Evolutionary conservation across 768 basidiomycete genomes (phyloP).

Genomic region (Psilocybe sp.): DNA sequence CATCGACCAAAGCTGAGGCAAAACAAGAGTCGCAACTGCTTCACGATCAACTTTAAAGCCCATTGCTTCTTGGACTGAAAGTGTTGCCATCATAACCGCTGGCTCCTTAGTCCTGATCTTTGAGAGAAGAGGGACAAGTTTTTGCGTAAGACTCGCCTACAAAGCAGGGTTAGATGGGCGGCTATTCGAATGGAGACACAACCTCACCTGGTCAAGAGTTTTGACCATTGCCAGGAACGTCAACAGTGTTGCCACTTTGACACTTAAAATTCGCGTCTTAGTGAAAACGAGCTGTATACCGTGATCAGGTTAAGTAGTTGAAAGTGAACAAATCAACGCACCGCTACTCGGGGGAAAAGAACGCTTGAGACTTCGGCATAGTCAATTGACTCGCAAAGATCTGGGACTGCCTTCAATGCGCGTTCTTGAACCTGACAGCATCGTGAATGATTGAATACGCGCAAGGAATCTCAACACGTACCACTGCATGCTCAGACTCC

Average conservation of each 20-base stretch:
- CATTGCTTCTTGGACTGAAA: constrained; percentile 94
- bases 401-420: constrained; percentile 80
- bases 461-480: constrained; percentile 27
- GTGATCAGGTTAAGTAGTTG: neutral
- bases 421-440: constrained; percentile 79
- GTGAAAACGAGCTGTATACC: constrained; percentile 79
- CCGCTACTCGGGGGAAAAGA: constrained; percentile 90
- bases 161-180: neutral
- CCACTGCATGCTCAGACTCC: constrained; percentile 89
- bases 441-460: neutral
- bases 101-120: constrained; percentile 97
- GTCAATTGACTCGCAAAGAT: constrained; percentile 89
- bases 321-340: constrained; percentile 32
- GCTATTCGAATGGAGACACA: neutral
- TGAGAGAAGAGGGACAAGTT: constrained; percentile 89
- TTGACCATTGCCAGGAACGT: constrained; percentile 88
- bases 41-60: constrained; percentile 92
- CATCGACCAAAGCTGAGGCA: constrained; percentile 96
- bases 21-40: constrained; percentile 83
- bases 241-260: constrained; percentile 86
- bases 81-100: constrained; percentile 89
- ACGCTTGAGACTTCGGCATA: constrained; percentile 93
- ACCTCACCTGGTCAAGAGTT: constrained; percentile 77
- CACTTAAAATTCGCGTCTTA: constrained; percentile 82
- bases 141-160: constrained; percentile 86